Base-by-base conservation (phyloP, 2,329 filamentous ascomycete genomes). In the Cladosporium sp. region DNA sequence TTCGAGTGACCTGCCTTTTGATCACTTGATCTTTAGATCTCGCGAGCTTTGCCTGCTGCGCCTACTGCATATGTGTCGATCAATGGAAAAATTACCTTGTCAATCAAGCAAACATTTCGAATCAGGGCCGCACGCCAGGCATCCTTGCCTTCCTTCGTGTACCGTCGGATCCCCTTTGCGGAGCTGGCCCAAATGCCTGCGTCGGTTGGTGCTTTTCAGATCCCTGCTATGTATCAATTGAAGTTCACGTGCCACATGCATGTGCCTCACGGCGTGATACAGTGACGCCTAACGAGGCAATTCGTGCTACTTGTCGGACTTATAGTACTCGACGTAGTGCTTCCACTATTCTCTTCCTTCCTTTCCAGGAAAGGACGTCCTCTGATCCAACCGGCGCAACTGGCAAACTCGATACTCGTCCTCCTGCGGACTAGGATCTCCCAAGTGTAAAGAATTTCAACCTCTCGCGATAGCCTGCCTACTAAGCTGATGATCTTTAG, bases 31-130 rank as follows among this genome's bases (percentile, higher is more conserved):
- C 42, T 28, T 15, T 45, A 25, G 15, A 19, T 25, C 42, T 28
- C 6, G 22, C 15, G 22, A 32, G 42, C 15, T 4, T 45, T 28
- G 24, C 17, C 13, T 45, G 24, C 28, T 32, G 28, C 28, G 28
- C 28, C 28, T 32, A 10, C 3, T 5, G 3, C 28, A 5, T 32
- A 32, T 4, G 28, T 10, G 28, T 32, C 28, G 28, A 32, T 32
- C 28, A 32, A n/a, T 45, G 42, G 25, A 28, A 28, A 19, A n/a
- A 45, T 45, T 4, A 28, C 24, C 22, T 48, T 35, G 36, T 35
- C 28, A 35, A 32, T 35, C n/a, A 35, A 48, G 45, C 45, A 48
- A 48, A 48, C 45, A 34, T 48, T 48, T 48, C 12, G n/a, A 22
- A 20, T 4, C 45, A 35, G 28, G 45, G n/a, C 28, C 25, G 45